Conservation (phyloP, 495 filamentous ascomycete species). For the Penicillium subrubescens region DNA sequence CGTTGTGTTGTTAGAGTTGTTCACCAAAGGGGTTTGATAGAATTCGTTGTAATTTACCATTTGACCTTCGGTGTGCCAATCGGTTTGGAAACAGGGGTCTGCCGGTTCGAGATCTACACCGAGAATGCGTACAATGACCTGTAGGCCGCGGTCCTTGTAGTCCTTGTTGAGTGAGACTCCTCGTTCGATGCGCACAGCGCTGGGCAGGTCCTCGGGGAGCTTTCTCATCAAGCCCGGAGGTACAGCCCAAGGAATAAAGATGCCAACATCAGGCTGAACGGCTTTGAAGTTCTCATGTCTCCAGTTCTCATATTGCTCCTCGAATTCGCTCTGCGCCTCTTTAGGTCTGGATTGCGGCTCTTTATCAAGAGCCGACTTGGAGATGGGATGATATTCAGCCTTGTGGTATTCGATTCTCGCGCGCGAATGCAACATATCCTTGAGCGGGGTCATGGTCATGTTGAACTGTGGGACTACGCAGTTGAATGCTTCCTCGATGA, state of each 20-base stretch:
- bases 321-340: conserved; percentile 31
- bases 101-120: conserved; percentile 39
- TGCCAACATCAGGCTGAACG: conserved; percentile 35
- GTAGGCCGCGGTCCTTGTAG: conserved; percentile 44
- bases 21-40: neutral
- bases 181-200: conserved; percentile 26
- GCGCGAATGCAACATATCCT: conserved; percentile 35
- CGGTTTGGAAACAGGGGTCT: conserved; percentile 31
- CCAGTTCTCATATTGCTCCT: conserved; percentile 31
- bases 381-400: conserved; percentile 33
- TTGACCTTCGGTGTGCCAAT: conserved; percentile 46
- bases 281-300: conserved; percentile 24
- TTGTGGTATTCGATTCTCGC: conserved; percentile 36
- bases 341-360: conserved; percentile 20
- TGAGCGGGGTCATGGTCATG: conserved; percentile 42
- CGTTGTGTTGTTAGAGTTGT: neutral
- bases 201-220: conserved; percentile 26
- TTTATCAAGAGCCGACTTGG: conserved; percentile 19
- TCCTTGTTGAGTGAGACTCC: conserved; percentile 34
- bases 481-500: conserved; percentile 47
- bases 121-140: conserved; percentile 40
- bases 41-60: conserved; percentile 24
- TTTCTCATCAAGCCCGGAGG: conserved; percentile 30
- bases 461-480: conserved; percentile 46
- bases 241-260: conserved; percentile 37